Evolutionary conservation across 179 eudicot species (phyloP), one percentile per base, ranked within the genome.

Genomic region (Drosera spatulata): DNA sequence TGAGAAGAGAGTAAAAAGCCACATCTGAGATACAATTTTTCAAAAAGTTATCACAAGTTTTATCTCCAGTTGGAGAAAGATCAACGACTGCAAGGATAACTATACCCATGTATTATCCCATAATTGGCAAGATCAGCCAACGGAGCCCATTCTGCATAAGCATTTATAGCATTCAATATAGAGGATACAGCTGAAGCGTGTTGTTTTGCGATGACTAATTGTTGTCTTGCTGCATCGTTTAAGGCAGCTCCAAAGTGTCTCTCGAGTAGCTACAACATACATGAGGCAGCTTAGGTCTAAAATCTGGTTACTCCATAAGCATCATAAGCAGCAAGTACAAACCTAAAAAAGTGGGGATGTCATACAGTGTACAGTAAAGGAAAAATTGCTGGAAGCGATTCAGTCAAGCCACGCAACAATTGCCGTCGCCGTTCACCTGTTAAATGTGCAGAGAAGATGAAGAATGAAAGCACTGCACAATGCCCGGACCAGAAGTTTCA

Each of bases 91-190:
- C 33, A 22, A 48, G 51, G 43, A 53, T 59, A 52, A 64, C 47
- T 53, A 47, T 88, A 93, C 99, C 99, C 99, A 53, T 89, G 82
- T 62, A 94, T 73, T 46, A 85, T 81, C 68, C 93, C 93, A 76
- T 77, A 80, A 81, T 85, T 87, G 61, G 86, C 79, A 75, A 94
- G 94, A 79, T 90, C 95, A 39, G 88, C 79, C 74, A 94, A 66
- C 45, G 97, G 99, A 64, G 94, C 99, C 99, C 99, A 94, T 65
- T 94, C 99, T 40, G 88, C 94, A 79, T 90, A 94, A 50, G 99
- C 97, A 75, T 85, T 94, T 64, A 94, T 49, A 68, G 99, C 97
- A 81, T 90, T 90, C 61, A 87, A 64, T 59, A 87, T 71, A 65
- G 99, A 95, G 13, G 80, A 83, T 63, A 94, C 96, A 53, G 97